Evolutionary conservation across 1,139 yeast genomes (phyloP), one percentile per base, ranked within the genome.

Genomic region (Debaryomycetaceae sp.): DNA sequence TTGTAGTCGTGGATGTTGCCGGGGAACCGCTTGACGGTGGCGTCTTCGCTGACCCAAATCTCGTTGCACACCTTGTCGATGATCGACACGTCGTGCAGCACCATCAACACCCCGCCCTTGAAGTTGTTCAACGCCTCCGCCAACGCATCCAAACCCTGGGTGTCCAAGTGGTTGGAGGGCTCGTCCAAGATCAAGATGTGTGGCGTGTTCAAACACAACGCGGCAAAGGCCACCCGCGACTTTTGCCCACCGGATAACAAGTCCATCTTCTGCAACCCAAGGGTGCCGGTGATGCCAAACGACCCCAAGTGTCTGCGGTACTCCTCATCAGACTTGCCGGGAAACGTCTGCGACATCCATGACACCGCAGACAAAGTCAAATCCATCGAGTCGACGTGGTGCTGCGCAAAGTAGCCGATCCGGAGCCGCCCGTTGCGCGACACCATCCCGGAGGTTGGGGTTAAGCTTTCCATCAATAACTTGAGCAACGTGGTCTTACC

Each of bases 401-500:
- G 98, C 64, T 91, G 99, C n/a, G 99, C 97, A 65, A 91, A 91
- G 59, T 93, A 93, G 13, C 96, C 98, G 31, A 91, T 83, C 60
- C 98, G 75, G 44, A 91, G 65, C 47, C 97, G 74, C 25, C 94
- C 83, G 50, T 91, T 89, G 42, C 78, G 75, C 18, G 84, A 71
- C 12, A 89, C 83, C 37, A 71, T 67, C 36, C 99, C 99, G 8
- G 62, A 65, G 27, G 77, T 48, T 3, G 98, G 97, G 15, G 66
- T 60, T 34, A 83, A 61, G 44, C 71, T 75, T 40, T 85, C 96
- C 75, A 89, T 80, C 45, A 91, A 66, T 34, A 91, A 66, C 56
- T 89, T 91, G 50, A 91, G 71, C 42, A 91, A 65, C 2, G 98
- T 91, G 9, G 98, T 89, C 60, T 91, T 91, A 83, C 98, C 98